Base-by-base conservation (phyloP, 768 basidiomycete species). In the Lactarius sp. region DNA sequence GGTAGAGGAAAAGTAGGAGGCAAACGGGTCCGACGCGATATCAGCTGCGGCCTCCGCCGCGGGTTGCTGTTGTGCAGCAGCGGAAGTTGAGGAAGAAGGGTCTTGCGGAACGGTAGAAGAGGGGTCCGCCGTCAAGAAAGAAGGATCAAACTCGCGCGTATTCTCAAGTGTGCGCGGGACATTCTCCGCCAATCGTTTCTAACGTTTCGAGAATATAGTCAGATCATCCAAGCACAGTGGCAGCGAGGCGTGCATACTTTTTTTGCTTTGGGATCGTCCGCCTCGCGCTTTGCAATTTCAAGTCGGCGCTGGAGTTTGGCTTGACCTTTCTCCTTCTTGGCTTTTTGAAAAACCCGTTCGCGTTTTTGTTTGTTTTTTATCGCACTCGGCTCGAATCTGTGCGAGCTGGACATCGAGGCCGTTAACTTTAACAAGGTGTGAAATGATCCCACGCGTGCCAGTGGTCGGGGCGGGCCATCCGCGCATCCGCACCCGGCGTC, bases 151-250 rank as follows among this genome's bases (percentile, higher is more conserved):
- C 74, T 95, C 88, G 65, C 95, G 85, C 64, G 86, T 90, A 72
- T 98, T 98, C 72, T 99, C 97, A 27, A 98, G 83, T 0, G 97
- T 99, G 51, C 83, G 83, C 0, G 95, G 95, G 10, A 95, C 80
- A 78, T 97, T 97, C 70, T 89, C 84, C 6, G 83, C 81, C 27
- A 91, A 76, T 61, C 94, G 85, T 85, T 87, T 87, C 93, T 95
- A 62, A 27, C 27, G 27, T 27, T 27, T 27, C 12, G 22, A 41
- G 13, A 41, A 41, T 20, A 4, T 46, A 5, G 52, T 61, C 14
- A 41, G 34, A 44, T 22, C n/a, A 50, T 22, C n/a, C 1, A 14
- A 8, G n/a, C 9, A 6, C n/a, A 41, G 18, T 37, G 4, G 33
- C 3, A 31, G 20, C 16, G 18, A 34, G 47, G 20, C 33, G 37